Conservation (phyloP, 768 basidiomycete species). For the Amanita pallidorosea region DNA sequence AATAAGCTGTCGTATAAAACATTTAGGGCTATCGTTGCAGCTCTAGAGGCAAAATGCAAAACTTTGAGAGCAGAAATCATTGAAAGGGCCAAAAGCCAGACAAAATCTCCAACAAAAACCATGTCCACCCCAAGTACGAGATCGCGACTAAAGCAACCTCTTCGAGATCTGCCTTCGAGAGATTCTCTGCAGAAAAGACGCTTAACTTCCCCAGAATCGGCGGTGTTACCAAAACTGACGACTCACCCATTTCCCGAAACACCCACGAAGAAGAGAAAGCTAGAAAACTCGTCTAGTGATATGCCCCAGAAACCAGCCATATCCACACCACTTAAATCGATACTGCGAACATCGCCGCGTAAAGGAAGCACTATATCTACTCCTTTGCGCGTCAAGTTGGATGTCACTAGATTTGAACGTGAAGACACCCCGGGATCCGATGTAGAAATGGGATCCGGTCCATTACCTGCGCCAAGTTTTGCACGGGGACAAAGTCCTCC, state of each 20-base stretch:
- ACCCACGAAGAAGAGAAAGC: conserved; percentile 11
- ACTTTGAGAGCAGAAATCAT: conserved; percentile 7
- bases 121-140: conserved; percentile 4
- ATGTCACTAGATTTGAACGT: neutral
- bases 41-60: conserved; percentile 8
- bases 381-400: conserved; percentile 1
- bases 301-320: neutral
- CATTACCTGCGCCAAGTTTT: neutral
- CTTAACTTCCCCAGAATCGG: neutral
- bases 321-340: conserved; percentile 8
- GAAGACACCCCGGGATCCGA: neutral
- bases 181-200: conserved; percentile 7
- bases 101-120: neutral
- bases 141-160: conserved; percentile 6
- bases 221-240: neutral
- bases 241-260: conserved; percentile 7
- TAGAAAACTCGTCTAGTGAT: neutral
- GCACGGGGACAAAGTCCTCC: neutral
- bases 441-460: neutral
- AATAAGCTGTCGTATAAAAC: conserved; percentile 6
- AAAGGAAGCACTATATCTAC: conserved; percentile 3
- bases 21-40: conserved; percentile 3
- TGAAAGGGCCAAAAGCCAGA: conserved; percentile 3
- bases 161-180: conserved; percentile 9
- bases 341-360: conserved; percentile 8